Conservation (phyloP, 495 filamentous ascomycete species). For the Trichoderma erinaceum region DNA sequence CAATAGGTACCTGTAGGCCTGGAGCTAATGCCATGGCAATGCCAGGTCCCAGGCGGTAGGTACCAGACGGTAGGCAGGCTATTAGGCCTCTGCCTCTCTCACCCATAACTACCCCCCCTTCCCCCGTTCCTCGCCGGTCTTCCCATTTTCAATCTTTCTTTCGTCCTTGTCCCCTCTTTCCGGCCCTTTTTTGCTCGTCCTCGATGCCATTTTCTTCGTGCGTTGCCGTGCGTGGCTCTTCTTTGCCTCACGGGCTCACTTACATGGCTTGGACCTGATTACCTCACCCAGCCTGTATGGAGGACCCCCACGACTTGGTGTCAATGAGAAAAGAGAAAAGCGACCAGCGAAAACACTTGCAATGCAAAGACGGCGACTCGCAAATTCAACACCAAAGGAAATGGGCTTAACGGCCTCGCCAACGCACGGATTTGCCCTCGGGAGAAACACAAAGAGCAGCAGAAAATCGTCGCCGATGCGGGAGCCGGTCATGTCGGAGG, state of each 20-base stretch:
- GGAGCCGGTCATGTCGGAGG: constrained; percentile 10
- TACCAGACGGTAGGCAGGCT: constrained; percentile 7
- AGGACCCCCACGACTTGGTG: constrained; percentile 2
- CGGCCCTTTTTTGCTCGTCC: background rate
- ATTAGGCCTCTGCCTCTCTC: constrained; percentile 11
- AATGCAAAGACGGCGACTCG: background rate
- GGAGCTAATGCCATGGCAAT: constrained; percentile 10
- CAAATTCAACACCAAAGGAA: background rate
- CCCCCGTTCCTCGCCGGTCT: constrained; percentile 27
- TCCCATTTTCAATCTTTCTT: constrained; percentile 20
- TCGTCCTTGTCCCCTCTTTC: constrained; percentile 18
- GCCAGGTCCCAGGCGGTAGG: constrained; percentile 5
- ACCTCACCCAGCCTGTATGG: constrained; percentile 11
- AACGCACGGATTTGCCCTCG: background rate
- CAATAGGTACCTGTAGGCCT: background rate
- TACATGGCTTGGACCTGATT: constrained; percentile 15
- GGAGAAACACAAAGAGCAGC: background rate
- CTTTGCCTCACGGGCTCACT: constrained; percentile 13
- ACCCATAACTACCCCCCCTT: constrained; percentile 35
- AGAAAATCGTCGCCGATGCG: constrained; percentile 9
- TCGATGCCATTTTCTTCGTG: constrained; percentile 18
- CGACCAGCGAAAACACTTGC: background rate
- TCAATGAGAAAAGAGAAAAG: background rate
- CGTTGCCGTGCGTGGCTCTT: constrained; percentile 20
- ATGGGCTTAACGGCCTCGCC: background rate